These are phyloP conservation scores for Didymosphaeria variabile DNA, from an alignment of 2,329 filamentous ascomycete species.

Conservation along the genomic window DNA sequence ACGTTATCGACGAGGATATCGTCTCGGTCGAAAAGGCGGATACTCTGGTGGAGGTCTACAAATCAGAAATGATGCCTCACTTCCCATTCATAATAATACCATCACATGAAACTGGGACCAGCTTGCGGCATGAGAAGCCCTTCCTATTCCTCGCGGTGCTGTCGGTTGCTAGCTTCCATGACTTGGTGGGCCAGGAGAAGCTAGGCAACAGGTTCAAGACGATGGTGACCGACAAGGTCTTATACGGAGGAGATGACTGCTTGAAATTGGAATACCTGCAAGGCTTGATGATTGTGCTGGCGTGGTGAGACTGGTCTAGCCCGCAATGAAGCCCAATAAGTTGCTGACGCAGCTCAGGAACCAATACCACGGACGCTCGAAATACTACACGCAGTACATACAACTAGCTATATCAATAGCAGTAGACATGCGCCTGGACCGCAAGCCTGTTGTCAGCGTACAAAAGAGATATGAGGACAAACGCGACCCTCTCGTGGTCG, in stretches of 20 bases:
- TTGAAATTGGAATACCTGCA: slow-evolving; percentile 40
- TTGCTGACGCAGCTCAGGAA: slow-evolving; percentile 31
- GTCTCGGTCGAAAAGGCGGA: slow-evolving; percentile 37
- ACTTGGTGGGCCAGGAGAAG: slow-evolving; percentile 45
- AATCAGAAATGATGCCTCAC: slow-evolving; percentile 47
- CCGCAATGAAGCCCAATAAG: neutral
- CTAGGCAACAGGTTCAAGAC: slow-evolving; percentile 44
- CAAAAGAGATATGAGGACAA: slow-evolving; percentile 29
- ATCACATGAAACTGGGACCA: slow-evolving; percentile 28
- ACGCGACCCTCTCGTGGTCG: slow-evolving; percentile 32
- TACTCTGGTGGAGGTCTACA: slow-evolving; percentile 44
- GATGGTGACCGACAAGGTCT: slow-evolving; percentile 39
- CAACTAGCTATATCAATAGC: slow-evolving; percentile 43
- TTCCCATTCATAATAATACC: slow-evolving; percentile 51
- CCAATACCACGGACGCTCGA: slow-evolving; percentile 42
- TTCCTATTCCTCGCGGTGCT: slow-evolving; percentile 42
- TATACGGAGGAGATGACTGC: slow-evolving; percentile 40
- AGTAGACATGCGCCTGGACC: slow-evolving; percentile 42
- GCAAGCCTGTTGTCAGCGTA: slow-evolving; percentile 32
- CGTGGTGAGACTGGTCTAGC: slow-evolving; percentile 30
- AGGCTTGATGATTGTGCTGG: slow-evolving; percentile 38
- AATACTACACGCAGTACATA: slow-evolving; percentile 42
- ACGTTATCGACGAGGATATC: slow-evolving; percentile 41
- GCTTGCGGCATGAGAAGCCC: slow-evolving; percentile 40
- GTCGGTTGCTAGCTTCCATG: slow-evolving; percentile 42